Percentiles rank a stretch among this genome's conserved stretches.
Conservation (phyloP, 2,329 filamentous ascomycete genomes). For the Alternaria longipes region DNA sequence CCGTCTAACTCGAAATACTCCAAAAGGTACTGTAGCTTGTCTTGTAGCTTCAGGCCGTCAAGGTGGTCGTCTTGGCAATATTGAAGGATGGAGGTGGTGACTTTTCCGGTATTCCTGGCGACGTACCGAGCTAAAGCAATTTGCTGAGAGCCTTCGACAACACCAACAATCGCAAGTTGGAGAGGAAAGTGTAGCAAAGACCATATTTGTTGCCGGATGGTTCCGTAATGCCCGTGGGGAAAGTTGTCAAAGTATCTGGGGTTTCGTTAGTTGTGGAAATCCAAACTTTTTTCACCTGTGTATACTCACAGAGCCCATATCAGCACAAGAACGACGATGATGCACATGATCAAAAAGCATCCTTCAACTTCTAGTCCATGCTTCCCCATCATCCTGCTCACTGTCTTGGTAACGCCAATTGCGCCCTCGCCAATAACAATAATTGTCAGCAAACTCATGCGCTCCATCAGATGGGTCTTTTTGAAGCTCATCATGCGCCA, state of each 20-base stretch:
- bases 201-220: constrained; percentile 68
- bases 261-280: not conserved
- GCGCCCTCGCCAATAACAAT: constrained; percentile 74
- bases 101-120: constrained; percentile 55
- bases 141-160: constrained; percentile 70
- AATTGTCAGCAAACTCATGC: constrained; percentile 70
- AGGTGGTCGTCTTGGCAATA: constrained; percentile 46
- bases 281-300: not conserved
- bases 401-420: constrained; percentile 67
- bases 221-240: constrained; percentile 60
- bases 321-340: constrained; percentile 56
- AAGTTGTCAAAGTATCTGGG: constrained; percentile 64
- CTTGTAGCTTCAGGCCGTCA: constrained; percentile 42
- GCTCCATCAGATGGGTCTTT: constrained; percentile 69
- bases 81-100: constrained; percentile 51
- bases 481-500: constrained; percentile 69
- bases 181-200: constrained; percentile 68
- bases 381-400: constrained; percentile 54
- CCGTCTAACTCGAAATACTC: constrained; percentile 44
- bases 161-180: constrained; percentile 69
- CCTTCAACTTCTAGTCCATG: constrained; percentile 46
- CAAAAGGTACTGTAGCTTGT: constrained; percentile 35
- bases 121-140: constrained; percentile 60
- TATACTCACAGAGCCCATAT: constrained; percentile 64
- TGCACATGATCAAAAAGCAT: constrained; percentile 49